A percentile compares a stretch with the other conserved stretches of the same genome.
phyloP scores from a whole-genome alignment of 2,329 filamentous ascomycete species.

The Alternaria brassicae region DNA sequence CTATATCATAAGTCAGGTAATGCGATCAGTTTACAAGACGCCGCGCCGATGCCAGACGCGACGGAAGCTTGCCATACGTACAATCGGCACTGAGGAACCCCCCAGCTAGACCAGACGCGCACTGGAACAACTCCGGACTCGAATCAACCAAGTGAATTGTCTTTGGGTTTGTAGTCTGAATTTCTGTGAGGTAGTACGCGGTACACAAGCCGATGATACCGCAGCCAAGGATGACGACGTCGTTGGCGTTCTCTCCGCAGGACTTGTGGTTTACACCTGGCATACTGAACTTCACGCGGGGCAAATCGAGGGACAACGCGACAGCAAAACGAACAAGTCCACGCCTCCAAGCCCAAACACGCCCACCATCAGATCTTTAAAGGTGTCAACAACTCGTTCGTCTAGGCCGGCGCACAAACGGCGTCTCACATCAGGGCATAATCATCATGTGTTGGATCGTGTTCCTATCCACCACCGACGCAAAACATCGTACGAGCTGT shows the following conservation, averaged over 20 bases:
- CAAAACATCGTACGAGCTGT: slow-evolving; percentile 8
- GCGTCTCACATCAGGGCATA: slow-evolving; percentile 2
- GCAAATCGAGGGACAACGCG: neutral
- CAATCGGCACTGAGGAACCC: slow-evolving; percentile 79
- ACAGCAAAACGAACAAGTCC: neutral
- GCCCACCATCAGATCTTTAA: neutral
- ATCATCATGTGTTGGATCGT: slow-evolving; percentile 3
- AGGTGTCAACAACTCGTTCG: neutral
- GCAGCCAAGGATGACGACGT: slow-evolving; percentile 51
- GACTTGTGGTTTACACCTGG: slow-evolving; percentile 4
- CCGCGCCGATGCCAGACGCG: neutral
- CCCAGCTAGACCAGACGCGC: slow-evolving; percentile 75
- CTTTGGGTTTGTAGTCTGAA: slow-evolving; percentile 46
- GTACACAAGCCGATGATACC: slow-evolving; percentile 57
- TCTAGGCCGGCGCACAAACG: neutral
- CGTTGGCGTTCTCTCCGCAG: slow-evolving; percentile 13
- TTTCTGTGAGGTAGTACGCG: slow-evolving; percentile 69
- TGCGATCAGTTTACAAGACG: neutral
- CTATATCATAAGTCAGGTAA: slow-evolving; percentile 24
- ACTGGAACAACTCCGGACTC: slow-evolving; percentile 69
- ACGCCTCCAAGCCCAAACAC: neutral
- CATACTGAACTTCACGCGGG: slow-evolving; percentile 4
- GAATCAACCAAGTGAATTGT: slow-evolving; percentile 67
- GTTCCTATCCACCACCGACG: neutral
- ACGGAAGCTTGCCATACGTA: slow-evolving; percentile 27